phyloP scores from a whole-genome alignment of 2,329 filamentous ascomycete species.

The Atkinsonella hypoxylon region DNA sequence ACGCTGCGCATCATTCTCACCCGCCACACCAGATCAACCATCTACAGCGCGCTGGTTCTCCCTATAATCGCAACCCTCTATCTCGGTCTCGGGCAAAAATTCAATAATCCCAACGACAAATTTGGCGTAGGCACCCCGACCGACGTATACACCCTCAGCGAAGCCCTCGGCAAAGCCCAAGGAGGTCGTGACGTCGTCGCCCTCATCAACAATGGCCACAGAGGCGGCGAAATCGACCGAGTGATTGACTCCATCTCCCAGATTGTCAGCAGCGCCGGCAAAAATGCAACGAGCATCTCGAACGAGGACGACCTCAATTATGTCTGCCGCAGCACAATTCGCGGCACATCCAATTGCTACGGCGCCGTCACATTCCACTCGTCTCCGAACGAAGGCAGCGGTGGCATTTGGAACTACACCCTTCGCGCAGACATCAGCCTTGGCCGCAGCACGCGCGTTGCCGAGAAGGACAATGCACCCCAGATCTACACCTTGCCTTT shows the following conservation, averaged over 20 bases:
- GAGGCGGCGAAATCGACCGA: conserved; percentile 54
- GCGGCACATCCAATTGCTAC: conserved; percentile 59
- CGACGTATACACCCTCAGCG: conserved; percentile 49
- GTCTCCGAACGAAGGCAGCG: conserved; percentile 48
- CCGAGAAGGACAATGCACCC: conserved; percentile 45
- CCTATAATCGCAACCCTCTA: conserved; percentile 44
- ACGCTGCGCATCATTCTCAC: conserved; percentile 44
- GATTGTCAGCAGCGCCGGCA: conserved; percentile 14
- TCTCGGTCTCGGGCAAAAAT: conserved; percentile 57
- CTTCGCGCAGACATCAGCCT: conserved; percentile 51
- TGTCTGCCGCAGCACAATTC: conserved; percentile 52
- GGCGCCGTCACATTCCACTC: conserved; percentile 61
- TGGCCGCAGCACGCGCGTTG: conserved; percentile 41
- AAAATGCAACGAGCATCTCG: conserved; percentile 13
- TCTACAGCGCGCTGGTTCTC: conserved; percentile 42
- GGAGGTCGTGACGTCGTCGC: conserved; percentile 51
- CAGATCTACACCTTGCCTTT: conserved; percentile 57
- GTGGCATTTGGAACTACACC: conserved; percentile 57
- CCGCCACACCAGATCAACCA: conserved; percentile 37
- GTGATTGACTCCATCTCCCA: conserved; percentile 42
- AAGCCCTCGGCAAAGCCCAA: conserved; percentile 46
- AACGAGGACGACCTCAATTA: conserved; percentile 20
- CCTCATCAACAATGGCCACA: conserved; percentile 63
- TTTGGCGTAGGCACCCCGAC: conserved; percentile 56
- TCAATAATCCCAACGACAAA: conserved; percentile 61